Evolutionary conservation across 2,329 filamentous ascomycete species (phyloP).

Genomic region (Aspergillus thermomutatus): DNA sequence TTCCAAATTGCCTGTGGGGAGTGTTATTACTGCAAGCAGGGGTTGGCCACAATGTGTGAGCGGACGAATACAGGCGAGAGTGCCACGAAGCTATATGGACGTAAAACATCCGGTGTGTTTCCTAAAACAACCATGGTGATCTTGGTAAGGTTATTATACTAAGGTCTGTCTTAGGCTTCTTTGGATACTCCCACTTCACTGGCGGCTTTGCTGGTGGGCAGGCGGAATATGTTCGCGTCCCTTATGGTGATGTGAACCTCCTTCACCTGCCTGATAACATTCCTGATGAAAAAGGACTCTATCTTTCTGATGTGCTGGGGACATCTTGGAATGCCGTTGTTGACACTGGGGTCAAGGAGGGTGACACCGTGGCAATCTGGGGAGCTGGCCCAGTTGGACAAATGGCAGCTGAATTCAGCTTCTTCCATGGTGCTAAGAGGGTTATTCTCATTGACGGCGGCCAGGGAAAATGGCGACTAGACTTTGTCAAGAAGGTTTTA

Average conservation of each 20-base stretch:
- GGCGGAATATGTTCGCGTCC: constrained; percentile 81
- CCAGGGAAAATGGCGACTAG: constrained; percentile 59
- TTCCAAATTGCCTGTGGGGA: constrained; percentile 72
- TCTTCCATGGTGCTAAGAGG: constrained; percentile 68
- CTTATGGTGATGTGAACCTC: constrained; percentile 75
- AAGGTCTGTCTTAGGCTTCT: constrained; percentile 48
- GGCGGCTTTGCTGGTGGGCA: constrained; percentile 86
- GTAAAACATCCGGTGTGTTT: constrained; percentile 62
- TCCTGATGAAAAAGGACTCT: constrained; percentile 80
- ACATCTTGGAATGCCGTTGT: constrained; percentile 81
- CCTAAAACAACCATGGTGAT: not conserved
- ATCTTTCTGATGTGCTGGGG: constrained; percentile 75
- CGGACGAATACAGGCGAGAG: constrained; percentile 72
- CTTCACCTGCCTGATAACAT: constrained; percentile 74
- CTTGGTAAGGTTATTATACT: not conserved
- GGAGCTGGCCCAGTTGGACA: constrained; percentile 84
- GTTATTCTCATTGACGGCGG: constrained; percentile 78
- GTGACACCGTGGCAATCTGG: constrained; percentile 78
- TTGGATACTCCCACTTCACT: constrained; percentile 71
- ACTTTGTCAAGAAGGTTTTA: constrained; percentile 63
- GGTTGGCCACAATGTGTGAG: constrained; percentile 78
- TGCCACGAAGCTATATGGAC: constrained; percentile 73
- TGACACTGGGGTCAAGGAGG: constrained; percentile 75
- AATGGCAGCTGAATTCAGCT: constrained; percentile 66
- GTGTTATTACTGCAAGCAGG: constrained; percentile 76